phyloP scores from a whole-genome alignment of 2,329 filamentous ascomycete species.

The Ustulina deusta region DNA sequence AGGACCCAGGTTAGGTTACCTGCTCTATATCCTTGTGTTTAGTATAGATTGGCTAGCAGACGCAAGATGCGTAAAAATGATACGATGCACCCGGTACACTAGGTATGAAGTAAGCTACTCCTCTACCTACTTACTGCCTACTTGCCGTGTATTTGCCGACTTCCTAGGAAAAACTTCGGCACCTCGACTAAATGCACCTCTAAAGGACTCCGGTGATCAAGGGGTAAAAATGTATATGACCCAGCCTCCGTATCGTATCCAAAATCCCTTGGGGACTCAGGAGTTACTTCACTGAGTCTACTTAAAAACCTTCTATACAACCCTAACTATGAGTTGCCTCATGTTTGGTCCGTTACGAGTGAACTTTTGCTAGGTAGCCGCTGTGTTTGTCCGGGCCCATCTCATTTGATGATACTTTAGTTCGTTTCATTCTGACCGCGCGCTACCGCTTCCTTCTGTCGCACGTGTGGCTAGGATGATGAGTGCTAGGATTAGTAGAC shows the following conservation, averaged over 20 bases:
- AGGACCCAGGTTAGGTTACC: background rate
- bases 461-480: constrained; percentile 20
- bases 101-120: constrained; percentile 8
- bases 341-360: background rate
- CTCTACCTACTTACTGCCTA: background rate
- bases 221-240: too few species aligned
- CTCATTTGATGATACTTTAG: constrained; percentile 12
- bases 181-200: too few species aligned
- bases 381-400: background rate
- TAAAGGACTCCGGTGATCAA: too few species aligned
- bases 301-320: background rate
- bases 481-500: constrained; percentile 24
- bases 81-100: constrained; percentile 7
- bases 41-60: background rate
- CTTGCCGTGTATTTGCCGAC: background rate
- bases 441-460: constrained; percentile 8
- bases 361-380: constrained; percentile 6
- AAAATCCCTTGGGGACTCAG: constrained; percentile 17
- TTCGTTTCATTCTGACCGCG: constrained; percentile 28
- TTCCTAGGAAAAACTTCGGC: background rate
- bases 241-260: background rate
- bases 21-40: background rate
- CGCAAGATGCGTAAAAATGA: background rate
- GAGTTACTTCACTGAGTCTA: too few species aligned
- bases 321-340: background rate